Evolutionary conservation across 495 filamentous ascomycete genomes (phyloP).

Genomic region (Daldinia decipiens): DNA sequence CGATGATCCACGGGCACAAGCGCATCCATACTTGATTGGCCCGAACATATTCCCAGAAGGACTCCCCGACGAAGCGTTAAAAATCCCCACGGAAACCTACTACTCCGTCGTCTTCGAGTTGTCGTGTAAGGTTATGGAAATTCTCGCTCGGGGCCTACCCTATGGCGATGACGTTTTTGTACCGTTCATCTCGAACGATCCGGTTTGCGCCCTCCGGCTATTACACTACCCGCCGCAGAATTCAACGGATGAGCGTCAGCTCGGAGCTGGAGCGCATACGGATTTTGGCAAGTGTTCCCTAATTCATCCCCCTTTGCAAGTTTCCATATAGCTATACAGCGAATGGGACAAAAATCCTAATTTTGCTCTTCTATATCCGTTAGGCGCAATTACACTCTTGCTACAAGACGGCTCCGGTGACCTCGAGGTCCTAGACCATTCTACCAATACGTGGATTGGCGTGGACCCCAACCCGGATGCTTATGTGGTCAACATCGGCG

Average conservation of each 20-base stretch:
- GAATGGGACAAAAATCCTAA: not conserved
- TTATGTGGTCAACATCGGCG: slow-evolving; percentile 65
- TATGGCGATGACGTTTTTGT: slow-evolving; percentile 54
- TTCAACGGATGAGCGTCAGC: slow-evolving; percentile 43
- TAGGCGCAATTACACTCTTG: slow-evolving; percentile 59
- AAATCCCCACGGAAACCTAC: slow-evolving; percentile 47
- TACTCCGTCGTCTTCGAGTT: slow-evolving; percentile 48
- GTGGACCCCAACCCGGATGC: slow-evolving; percentile 59
- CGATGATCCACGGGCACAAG: slow-evolving; percentile 53
- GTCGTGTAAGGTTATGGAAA: slow-evolving; percentile 47
- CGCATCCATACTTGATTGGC: slow-evolving; percentile 52
- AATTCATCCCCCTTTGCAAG: not conserved
- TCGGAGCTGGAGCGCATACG: slow-evolving; percentile 62
- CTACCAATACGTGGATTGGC: slow-evolving; percentile 49
- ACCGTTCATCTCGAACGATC: slow-evolving; percentile 53
- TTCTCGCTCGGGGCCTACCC: slow-evolving; percentile 55
- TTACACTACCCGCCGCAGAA: slow-evolving; percentile 62
- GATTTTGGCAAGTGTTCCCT: slow-evolving; percentile 52
- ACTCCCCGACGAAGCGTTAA: slow-evolving; percentile 38
- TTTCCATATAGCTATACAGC: not conserved
- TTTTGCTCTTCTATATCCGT: not conserved
- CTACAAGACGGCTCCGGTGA: slow-evolving; percentile 54
- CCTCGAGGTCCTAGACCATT: slow-evolving; percentile 57
- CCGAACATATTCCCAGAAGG: slow-evolving; percentile 59
- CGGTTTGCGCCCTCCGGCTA: slow-evolving; percentile 50